These are phyloP conservation scores for Populus tomentosa DNA, from an alignment of 441 rosid genomes.

Conservation along the genomic window DNA sequence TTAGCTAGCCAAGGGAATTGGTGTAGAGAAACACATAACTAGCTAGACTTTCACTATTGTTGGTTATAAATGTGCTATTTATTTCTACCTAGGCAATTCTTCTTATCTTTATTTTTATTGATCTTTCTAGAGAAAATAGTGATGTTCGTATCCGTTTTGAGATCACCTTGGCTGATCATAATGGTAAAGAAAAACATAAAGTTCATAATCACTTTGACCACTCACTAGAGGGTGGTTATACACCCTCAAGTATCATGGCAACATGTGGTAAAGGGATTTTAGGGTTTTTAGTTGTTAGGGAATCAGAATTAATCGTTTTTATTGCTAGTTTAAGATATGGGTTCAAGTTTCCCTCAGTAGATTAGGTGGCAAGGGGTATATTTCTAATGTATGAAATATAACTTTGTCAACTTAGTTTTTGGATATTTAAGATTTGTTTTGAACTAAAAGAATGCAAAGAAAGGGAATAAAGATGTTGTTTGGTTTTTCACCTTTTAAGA, in stretches of 20 bases:
- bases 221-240: constrained; percentile 84
- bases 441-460: too few relatives aligned
- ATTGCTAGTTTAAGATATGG: too few relatives aligned
- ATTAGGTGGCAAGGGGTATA: too few relatives aligned
- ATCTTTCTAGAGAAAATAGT: constrained; percentile 91
- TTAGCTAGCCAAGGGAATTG: constrained; percentile 78
- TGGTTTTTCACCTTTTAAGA: too few relatives aligned
- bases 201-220: constrained; percentile 93
- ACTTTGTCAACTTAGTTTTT: too few relatives aligned
- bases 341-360: too few relatives aligned
- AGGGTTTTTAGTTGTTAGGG: too few relatives aligned
- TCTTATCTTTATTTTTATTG: constrained; percentile 79
- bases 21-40: constrained; percentile 87
- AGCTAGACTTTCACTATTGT: constrained; percentile 84
- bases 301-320: too few relatives aligned
- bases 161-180: constrained; percentile 77
- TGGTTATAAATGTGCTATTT: constrained; percentile 87
- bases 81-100: constrained; percentile 78
- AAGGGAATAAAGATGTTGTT: too few relatives aligned
- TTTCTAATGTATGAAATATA: too few relatives aligned
- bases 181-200: constrained; percentile 81
- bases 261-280: constrained; percentile 68
- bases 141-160: constrained; percentile 88
- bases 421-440: too few relatives aligned
- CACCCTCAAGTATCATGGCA: constrained; percentile 87